phyloP scores from a whole-genome alignment of 2,329 filamentous ascomycete genomes.

The Pestalotiopsis sp. region DNA sequence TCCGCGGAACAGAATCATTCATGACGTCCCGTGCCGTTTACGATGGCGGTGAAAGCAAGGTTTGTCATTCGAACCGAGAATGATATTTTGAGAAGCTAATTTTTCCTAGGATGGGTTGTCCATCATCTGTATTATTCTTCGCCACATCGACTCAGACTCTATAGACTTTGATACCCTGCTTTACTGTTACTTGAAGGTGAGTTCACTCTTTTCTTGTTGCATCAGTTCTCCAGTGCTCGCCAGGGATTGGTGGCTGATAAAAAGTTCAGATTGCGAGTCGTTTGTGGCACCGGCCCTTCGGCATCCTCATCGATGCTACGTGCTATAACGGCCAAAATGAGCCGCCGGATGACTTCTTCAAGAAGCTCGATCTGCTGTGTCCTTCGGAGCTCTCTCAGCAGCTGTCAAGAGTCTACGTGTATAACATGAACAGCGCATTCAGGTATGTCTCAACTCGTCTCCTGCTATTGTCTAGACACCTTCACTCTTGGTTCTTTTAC shows the following conservation, averaged over 20 bases:
- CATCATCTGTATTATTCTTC: conserved; percentile 69
- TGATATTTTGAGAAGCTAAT: not conserved
- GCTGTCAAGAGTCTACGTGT: conserved; percentile 65
- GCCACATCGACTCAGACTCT: conserved; percentile 67
- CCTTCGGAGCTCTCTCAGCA: conserved; percentile 63
- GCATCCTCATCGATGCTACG: conserved; percentile 69
- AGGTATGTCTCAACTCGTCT: conserved; percentile 41
- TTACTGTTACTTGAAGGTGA: conserved; percentile 69
- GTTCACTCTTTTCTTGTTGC: conserved; percentile 15
- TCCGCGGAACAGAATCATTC: conserved; percentile 66
- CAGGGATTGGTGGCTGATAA: not conserved
- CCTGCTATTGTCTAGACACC: not conserved
- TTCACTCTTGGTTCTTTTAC: not conserved
- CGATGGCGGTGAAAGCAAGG: conserved; percentile 72
- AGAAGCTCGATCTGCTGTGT: conserved; percentile 63
- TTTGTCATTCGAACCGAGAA: conserved; percentile 25
- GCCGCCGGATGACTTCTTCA: conserved; percentile 66
- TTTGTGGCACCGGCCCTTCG: conserved; percentile 71
- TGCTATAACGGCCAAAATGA: conserved; percentile 71
- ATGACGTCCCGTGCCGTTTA: conserved; percentile 68
- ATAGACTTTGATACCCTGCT: conserved; percentile 68
- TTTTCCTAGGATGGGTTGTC: conserved; percentile 60
- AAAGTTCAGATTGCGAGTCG: conserved; percentile 63
- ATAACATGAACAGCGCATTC: conserved; percentile 75
- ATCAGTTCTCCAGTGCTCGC: not conserved